Base-by-base conservation (phyloP, 805 yeast species). In the Saitoella complicata region DNA sequence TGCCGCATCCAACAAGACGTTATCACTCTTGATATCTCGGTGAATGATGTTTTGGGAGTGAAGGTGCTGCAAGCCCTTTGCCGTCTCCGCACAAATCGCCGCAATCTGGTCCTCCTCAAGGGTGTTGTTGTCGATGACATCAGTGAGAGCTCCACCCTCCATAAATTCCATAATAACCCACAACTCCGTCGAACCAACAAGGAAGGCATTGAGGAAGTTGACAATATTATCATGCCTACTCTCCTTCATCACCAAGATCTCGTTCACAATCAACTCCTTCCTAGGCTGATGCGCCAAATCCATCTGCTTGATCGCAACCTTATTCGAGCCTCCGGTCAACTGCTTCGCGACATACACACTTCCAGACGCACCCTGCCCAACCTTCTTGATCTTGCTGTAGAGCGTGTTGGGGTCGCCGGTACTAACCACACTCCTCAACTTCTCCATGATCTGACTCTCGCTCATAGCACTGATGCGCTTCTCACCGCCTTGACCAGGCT, bases 91-190 rank as follows among this genome's bases (percentile, higher is more conserved):
- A 61, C 95, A 88, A 44, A 91, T 85, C 3, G 87, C 76, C 2
- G 96, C 83, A 51, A 93, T 91, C 63, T 93, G 98, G 43, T 76
- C 73, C 61, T 91, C 99, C 11, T 73, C 72, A 53, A 91, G 64
- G 60, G 46, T 78, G 59, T 87, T 87, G 63, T 86, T 83, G 46
- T 86, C 95, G 57, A 93, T 87, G 37, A 93, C 83, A 64, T 91
- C 98, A 0, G 97, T 91, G 53, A 91, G 67, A 4, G 95, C 82
- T 1, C 99, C 99, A 45, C 98, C 98, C 65, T 93, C 96, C 99
- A 91, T 91, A 60, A 78, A 93, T 62, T 91, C 99, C 99, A 91
- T 91, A 32, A 93, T 82, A n/a, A 91, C 98, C 95, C 97, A 88
- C 48, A 91, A 68, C 56, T 91, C 96, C 47, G 74, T 71, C 41